phyloP scores from a whole-genome alignment of 306 rosid species.

The Cucurbita maxima region DNA sequence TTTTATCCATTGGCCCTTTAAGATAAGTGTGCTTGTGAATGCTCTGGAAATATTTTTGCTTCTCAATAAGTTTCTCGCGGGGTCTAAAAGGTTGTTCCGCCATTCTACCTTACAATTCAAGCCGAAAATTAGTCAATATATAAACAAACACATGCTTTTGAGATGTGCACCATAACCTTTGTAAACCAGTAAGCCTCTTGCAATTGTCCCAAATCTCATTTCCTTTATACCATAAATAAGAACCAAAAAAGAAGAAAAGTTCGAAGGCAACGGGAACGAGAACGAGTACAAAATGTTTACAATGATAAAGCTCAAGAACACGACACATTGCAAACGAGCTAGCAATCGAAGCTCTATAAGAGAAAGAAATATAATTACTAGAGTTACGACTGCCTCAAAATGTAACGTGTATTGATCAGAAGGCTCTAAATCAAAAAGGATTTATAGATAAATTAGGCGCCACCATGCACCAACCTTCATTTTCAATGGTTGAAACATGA shows the following conservation, averaged over 20 bases:
- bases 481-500: neutral
- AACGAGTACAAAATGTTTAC: neutral
- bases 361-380: neutral
- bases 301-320: neutral
- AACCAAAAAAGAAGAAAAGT: neutral
- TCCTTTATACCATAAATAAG: too few species aligned
- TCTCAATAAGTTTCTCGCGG: conserved; percentile 50
- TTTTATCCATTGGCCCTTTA: conserved; percentile 65
- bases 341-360: neutral
- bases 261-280: neutral
- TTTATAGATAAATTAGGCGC: neutral
- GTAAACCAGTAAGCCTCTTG: neutral
- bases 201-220: neutral
- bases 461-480: neutral
- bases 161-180: neutral
- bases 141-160: neutral
- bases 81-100: conserved; percentile 68
- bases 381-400: neutral
- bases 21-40: conserved; percentile 55
- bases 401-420: neutral
- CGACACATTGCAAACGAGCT: neutral
- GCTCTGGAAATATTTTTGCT: conserved; percentile 47
- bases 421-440: neutral
- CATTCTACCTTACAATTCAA: conserved; percentile 30
- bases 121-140: neutral